Base-by-base conservation (phyloP, 2,329 filamentous ascomycete genomes). In the Periconia sp. region DNA sequence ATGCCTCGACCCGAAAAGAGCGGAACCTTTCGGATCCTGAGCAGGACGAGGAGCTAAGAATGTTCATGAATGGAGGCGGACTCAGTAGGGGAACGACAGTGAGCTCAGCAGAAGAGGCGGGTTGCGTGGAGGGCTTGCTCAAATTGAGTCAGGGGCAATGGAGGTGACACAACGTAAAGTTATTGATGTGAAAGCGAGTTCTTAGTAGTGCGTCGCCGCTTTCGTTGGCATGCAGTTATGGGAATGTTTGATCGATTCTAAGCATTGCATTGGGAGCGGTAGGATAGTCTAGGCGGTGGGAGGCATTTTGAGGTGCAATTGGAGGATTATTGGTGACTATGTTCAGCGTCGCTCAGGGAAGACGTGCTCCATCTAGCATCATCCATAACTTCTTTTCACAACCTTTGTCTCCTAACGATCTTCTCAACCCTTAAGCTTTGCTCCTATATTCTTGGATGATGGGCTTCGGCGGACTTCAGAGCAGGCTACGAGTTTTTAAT, bases 91-190 rank as follows among this genome's bases (percentile, higher is more conserved):
- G 85, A 63, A 89, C 61, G 28, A 71, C 65, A 32, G 57, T 70
- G 30, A 73, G 71, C 29, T 71, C 69, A 9, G 73, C 73, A 15
- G 75, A 77, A 45, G 92, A 96, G 64, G 78, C 95, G 68, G 90
- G 95, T 65, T 95, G 90, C 63, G 86, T 96, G 33, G 89, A 92
- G 40, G 90, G 90, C n/a, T 72, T 97, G 52, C 70, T 96, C 50
- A 92, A 89, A 36, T 77, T 97, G 32, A 95, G 90, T 60, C 89
- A 95, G 72, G 92, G 92, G n/a, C 89, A 89, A 63, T 96, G 92
- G 91, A 81, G 67, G 48, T 77, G 25, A 39, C n/a, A 16, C 15
- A 17, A 23, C 18, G n/a, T 4, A 28, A 31, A 11, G 25, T 11
- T 39, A 31, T 23, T 31, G 36, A 31, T 16, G 26, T 28, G 25